phyloP scores from a whole-genome alignment of 192 early-diverging fungal species.

The Backusella psychrophila region DNA sequence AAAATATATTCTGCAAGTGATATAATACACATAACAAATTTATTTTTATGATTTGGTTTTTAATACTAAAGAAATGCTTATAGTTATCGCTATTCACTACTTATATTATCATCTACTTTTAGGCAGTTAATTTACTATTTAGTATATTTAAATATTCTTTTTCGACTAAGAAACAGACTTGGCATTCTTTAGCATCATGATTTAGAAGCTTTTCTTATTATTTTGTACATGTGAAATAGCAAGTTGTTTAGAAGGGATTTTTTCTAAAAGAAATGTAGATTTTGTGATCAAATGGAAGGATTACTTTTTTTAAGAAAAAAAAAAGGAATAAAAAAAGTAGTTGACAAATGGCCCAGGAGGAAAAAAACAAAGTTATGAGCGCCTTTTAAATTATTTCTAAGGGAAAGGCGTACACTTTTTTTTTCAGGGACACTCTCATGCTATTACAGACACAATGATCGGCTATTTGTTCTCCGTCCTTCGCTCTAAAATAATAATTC shows the following conservation, averaged over 20 bases:
- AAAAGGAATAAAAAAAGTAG: background rate
- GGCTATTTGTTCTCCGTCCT: background rate
- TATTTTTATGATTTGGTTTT: too few species aligned
- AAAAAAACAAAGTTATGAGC: background rate
- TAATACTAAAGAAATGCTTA: too few species aligned
- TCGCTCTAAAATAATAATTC: background rate
- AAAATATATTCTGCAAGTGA: too few species aligned
- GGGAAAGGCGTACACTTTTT: background rate
- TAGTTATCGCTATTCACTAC: too few species aligned
- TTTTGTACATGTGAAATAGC: background rate
- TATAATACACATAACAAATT: too few species aligned
- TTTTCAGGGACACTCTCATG: background rate
- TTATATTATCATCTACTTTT: too few species aligned
- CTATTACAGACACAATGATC: background rate
- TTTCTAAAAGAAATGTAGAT: background rate
- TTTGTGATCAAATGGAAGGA: too few species aligned
- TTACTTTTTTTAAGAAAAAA: too few species aligned
- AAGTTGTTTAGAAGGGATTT: background rate
- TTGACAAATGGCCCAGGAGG: background rate
- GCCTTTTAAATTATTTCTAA: background rate
- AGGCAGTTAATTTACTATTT: too few species aligned
- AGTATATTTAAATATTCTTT: background rate
- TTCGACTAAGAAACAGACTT: background rate
- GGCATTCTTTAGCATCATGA: background rate
- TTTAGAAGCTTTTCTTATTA: background rate